Percentiles rank a stretch among this genome's conserved stretches.
phyloP scores from a whole-genome alignment of 192 early-diverging fungal genomes.

The Backusella luteola region DNA sequence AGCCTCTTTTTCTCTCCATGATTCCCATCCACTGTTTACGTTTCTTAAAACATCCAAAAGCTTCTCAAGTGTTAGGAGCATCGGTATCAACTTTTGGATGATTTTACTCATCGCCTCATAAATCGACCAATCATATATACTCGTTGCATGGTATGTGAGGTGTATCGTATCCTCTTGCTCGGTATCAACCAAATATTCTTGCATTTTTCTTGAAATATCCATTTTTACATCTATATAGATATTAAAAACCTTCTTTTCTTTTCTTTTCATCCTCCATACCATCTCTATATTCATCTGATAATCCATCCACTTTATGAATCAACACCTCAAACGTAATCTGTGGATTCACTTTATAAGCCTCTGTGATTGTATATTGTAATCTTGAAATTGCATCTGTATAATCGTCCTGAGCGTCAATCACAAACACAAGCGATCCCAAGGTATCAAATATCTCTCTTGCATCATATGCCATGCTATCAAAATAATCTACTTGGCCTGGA shows the following conservation, averaged over 20 bases:
- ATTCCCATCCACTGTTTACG: conserved; percentile 46
- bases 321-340: conserved; percentile 91
- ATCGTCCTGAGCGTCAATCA: conserved; percentile 97
- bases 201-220: conserved; percentile 89
- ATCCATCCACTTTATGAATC: conserved; percentile 95
- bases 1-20: no score
- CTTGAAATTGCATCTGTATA: conserved; percentile 73
- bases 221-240: conserved; percentile 75
- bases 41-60: conserved; percentile 91
- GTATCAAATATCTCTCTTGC: conserved; percentile 64
- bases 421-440: conserved; percentile 84
- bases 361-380: conserved; percentile 70
- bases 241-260: conserved; percentile 67
- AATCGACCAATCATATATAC: conserved; percentile 92
- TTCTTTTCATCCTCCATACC: conserved; percentile 81
- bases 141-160: conserved; percentile 83
- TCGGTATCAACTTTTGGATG: conserved; percentile 85
- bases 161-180: conserved; percentile 70
- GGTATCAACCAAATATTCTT: conserved; percentile 79
- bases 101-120: conserved; percentile 95
- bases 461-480: conserved; percentile 64
- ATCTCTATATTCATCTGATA: conserved; percentile 94
- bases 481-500: conserved; percentile 84
- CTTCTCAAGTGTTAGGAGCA: conserved; percentile 83
- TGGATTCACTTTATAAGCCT: conserved; percentile 77